These are phyloP conservation scores for Pisolithus albus DNA, from an alignment of 768 basidiomycete genomes.

Conservation along the genomic window DNA sequence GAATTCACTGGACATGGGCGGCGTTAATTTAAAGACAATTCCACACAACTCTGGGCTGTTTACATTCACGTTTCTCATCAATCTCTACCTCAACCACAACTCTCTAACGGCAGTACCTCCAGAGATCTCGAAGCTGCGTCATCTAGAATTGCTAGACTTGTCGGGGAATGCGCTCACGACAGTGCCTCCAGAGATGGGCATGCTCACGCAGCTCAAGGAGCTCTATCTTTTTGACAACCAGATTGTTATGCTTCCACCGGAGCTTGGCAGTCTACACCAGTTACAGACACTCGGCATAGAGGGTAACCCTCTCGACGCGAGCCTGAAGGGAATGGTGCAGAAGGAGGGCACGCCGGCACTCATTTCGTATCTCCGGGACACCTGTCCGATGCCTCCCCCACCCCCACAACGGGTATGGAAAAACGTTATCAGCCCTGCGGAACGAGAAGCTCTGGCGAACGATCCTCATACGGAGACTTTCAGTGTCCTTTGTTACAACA, in stretches of 20 bases:
- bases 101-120: conserved; percentile 69
- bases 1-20: conserved; percentile 94
- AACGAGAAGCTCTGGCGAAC: conserved; percentile 50
- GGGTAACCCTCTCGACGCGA: conserved; percentile 87
- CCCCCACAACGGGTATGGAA: conserved; percentile 83
- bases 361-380: conserved; percentile 87
- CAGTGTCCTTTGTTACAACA: conserved; percentile 85
- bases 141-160: conserved; percentile 85
- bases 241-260: conserved; percentile 73
- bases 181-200: conserved; percentile 83
- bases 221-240: conserved; percentile 95
- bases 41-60: conserved; percentile 71
- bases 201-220: conserved; percentile 85
- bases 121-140: conserved; percentile 75
- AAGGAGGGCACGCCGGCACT: conserved; percentile 92
- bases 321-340: conserved; percentile 74
- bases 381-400: conserved; percentile 71
- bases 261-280: conserved; percentile 87
- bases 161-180: conserved; percentile 78
- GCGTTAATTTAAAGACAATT: conserved; percentile 86
- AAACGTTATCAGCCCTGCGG: conserved; percentile 48
- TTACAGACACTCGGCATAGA: conserved; percentile 91
- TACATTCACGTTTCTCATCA: conserved; percentile 86
- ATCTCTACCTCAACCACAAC: conserved; percentile 97
- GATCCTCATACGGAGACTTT: conserved; percentile 72